Evolutionary conservation across 495 filamentous ascomycete species (phyloP).

Genomic region (Penicillium silybi): DNA sequence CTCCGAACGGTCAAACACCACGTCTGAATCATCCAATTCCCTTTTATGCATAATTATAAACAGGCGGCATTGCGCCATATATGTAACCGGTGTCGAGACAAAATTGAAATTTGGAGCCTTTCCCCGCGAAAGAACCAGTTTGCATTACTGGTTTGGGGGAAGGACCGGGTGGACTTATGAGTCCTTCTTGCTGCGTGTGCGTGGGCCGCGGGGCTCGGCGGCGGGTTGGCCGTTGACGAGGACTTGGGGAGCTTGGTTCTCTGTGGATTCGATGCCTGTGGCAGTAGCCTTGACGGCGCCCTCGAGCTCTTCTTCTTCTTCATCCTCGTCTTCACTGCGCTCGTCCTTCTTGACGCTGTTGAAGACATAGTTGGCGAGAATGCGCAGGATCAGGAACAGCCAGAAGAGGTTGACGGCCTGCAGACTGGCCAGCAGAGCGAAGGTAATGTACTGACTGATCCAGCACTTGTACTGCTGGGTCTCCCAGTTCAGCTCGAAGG

Average conservation of each 20-base stretch:
- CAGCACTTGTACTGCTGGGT: conserved; percentile 78
- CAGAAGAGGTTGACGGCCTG: conserved; percentile 86
- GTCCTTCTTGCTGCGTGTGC: conserved; percentile 23
- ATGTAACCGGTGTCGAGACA: conserved; percentile 4
- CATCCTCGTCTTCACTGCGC: conserved; percentile 59
- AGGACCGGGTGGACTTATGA: neutral
- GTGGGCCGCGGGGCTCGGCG: conserved; percentile 21
- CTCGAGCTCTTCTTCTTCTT: conserved; percentile 29
- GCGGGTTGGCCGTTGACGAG: conserved; percentile 38
- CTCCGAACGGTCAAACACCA: conserved; percentile 5
- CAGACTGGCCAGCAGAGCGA: conserved; percentile 63
- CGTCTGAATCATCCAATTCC: neutral
- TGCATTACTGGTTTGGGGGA: neutral
- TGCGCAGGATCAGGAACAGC: conserved; percentile 76
- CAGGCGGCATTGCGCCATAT: conserved; percentile 1
- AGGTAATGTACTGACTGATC: conserved; percentile 71
- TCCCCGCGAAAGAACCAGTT: neutral
- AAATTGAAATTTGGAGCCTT: neutral
- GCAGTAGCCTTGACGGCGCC: conserved; percentile 24
- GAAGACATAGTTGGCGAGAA: conserved; percentile 58
- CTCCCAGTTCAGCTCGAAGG: conserved; percentile 83
- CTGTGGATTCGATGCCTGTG: conserved; percentile 32
- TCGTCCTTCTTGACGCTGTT: conserved; percentile 49
- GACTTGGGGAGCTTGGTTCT: conserved; percentile 36
- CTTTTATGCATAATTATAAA: conserved; percentile 18